Evolutionary conservation across 768 basidiomycete genomes (phyloP), one percentile per base, ranked within the genome.

Genomic region (Nevesoporus exiguus): DNA sequence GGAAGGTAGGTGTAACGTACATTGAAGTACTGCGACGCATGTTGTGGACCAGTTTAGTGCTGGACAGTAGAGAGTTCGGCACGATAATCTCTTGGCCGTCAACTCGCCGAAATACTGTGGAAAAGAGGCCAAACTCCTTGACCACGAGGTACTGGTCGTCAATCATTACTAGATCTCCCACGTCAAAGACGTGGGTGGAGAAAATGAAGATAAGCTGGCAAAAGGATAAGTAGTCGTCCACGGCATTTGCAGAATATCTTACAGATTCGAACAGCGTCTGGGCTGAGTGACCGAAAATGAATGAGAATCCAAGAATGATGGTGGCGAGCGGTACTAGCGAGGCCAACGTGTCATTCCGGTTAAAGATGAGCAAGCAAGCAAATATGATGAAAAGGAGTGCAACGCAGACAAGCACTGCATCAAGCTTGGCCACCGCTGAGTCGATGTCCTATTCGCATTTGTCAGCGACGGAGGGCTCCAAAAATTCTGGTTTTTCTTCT

Each of bases 101-200:
- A 4, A 88, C 85, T n/a, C 88, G 78, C 47, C 82, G 77, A 72
- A 91, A 92, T 0, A 81, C 82, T 5, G 89, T 91, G 3, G 89
- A 82, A 61, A 90, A 90, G 31, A 91, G 73, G 21, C 89, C 89
- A 63, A 89, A 91, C 64, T 92, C 89, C 49, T 81, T 79, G 39
- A 91, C 89, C 43, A 65, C 31, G 29, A 70, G 66, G 44, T 71
- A 70, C 30, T 60, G 61, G 2, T 54, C 83, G 62, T 91, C 90
- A 57, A 92, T 90, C 78, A 91, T 81, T 7, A 91, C 85, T 29
- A 90, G 71, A 61, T 92, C 89, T 7, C 89, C 89, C 7, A 91
- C 85, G 65, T 90, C 88, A 59, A 87, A 91, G n/a, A 88, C 85
- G 64, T 91, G 90, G 0, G 89, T 90, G 1, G 85, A 86, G 67